A percentile compares a stretch with the other conserved stretches of the same genome.
These are phyloP conservation scores for Basipetospora sp. DNA, from an alignment of 2,329 filamentous ascomycete species.

Conservation along the genomic window DNA sequence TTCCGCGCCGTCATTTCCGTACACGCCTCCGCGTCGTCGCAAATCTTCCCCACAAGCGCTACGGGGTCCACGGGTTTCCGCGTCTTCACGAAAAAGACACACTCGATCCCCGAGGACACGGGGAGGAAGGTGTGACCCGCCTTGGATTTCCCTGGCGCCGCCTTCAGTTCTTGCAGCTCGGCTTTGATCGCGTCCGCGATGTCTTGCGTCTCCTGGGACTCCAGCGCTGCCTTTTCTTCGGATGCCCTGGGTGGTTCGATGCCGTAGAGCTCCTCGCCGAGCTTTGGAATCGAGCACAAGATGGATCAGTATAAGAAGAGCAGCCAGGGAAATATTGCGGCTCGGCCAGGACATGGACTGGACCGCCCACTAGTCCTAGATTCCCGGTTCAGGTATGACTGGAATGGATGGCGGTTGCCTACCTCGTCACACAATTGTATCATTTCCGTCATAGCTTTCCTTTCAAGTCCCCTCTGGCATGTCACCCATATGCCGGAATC, in stretches of 20 bases:
- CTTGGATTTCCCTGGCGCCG: constrained; percentile 24
- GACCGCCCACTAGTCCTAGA: no score
- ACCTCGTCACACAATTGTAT: constrained; percentile 52
- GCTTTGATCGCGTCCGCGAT: constrained; percentile 60
- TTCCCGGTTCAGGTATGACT: no score
- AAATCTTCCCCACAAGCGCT: constrained; percentile 38
- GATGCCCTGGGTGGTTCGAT: constrained; percentile 25
- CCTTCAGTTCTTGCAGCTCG: constrained; percentile 53
- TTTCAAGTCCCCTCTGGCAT: constrained; percentile 57
- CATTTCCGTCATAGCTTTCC: constrained; percentile 54
- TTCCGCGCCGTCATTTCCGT: constrained; percentile 28
- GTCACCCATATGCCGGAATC: constrained; percentile 67
- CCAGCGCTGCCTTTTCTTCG: constrained; percentile 14
- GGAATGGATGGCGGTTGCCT: no score
- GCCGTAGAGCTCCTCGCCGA: constrained; percentile 47
- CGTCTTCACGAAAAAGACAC: constrained; percentile 48
- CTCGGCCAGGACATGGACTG: no score
- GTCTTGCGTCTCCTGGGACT: constrained; percentile 37
- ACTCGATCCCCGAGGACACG: constrained; percentile 43
- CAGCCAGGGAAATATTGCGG: neutral
- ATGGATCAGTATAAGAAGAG: neutral
- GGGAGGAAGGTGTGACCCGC: constrained; percentile 31
- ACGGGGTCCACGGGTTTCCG: constrained; percentile 40
- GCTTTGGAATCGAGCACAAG: constrained; percentile 34
- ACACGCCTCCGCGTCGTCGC: constrained; percentile 34